Conservation (phyloP, 225 moss, liverwort and hornwort species). For the Sphagnum contortum region DNA sequence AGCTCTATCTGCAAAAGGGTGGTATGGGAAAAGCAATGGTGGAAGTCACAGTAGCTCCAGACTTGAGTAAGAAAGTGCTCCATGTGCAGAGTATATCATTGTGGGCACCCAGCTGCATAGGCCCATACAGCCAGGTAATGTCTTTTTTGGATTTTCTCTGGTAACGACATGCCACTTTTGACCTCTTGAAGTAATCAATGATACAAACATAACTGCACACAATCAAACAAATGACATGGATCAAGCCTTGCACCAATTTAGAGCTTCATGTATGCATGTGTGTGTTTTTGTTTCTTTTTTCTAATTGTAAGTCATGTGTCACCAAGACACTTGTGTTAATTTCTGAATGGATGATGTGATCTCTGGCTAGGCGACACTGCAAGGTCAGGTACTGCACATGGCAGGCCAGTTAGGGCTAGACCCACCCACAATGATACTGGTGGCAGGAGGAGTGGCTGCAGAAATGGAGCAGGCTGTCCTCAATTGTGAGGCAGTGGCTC, state of each 20-base stretch:
- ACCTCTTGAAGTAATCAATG: not conserved
- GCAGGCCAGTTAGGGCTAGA: slow-evolving; percentile 94
- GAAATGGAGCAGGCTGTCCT: slow-evolving; percentile 75
- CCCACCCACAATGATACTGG: slow-evolving; percentile 82
- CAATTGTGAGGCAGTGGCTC: slow-evolving; percentile 77
- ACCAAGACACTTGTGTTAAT: no score
- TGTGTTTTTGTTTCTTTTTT: no score
- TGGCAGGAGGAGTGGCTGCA: slow-evolving; percentile 45
- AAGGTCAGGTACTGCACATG: slow-evolving; percentile 61
- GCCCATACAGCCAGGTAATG: slow-evolving; percentile 94
- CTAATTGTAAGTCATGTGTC: no score
- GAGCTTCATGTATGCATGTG: no score
- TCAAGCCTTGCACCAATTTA: no score
- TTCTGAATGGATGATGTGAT: not conserved
- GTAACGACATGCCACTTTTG: no score
- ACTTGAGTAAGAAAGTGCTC: slow-evolving; percentile 62
- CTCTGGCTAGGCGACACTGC: slow-evolving; percentile 61
- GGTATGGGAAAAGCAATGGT: slow-evolving; percentile 47
- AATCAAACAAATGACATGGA: no score
- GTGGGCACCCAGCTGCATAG: slow-evolving; percentile 99
- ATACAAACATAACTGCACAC: not conserved
- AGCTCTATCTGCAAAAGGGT: slow-evolving; percentile 55
- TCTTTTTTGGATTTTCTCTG: not conserved
- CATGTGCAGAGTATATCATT: slow-evolving; percentile 98
- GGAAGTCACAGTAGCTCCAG: slow-evolving; percentile 55